A percentile compares a stretch with the other conserved stretches of the same genome.
phyloP scores from a whole-genome alignment of 345 rosid genomes.

The Physaria fendleri region DNA sequence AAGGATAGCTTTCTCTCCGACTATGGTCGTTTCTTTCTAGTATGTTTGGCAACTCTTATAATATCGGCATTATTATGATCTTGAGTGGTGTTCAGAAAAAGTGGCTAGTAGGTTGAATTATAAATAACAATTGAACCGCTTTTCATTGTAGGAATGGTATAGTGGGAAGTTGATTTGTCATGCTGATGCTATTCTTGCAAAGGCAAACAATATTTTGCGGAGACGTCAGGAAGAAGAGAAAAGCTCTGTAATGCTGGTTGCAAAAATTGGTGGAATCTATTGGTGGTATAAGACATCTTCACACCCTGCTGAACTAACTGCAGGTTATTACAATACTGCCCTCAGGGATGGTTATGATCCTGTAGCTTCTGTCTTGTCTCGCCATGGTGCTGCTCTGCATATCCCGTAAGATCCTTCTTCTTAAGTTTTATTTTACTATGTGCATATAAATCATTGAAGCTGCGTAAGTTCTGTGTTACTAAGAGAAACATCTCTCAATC shows the following conservation, averaged over 20 bases:
- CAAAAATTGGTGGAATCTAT: slow-evolving; percentile 59
- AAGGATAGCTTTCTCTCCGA: slow-evolving; percentile 59
- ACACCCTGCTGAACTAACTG: slow-evolving; percentile 58
- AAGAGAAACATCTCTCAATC: slow-evolving; percentile 9
- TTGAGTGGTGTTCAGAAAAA: not conserved
- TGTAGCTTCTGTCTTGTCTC: slow-evolving; percentile 52
- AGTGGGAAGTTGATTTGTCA: slow-evolving; percentile 64
- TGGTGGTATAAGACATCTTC: slow-evolving; percentile 62
- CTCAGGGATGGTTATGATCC: slow-evolving; percentile 62
- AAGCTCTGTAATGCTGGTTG: slow-evolving; percentile 44
- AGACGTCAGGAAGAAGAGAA: slow-evolving; percentile 41
- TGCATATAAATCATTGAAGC: not conserved
- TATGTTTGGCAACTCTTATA: slow-evolving; percentile 21
- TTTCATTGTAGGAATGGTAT: slow-evolving; percentile 54
- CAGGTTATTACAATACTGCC: slow-evolving; percentile 59
- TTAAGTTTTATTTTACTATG: not conserved
- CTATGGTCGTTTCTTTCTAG: slow-evolving; percentile 65
- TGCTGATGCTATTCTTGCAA: slow-evolving; percentile 63
- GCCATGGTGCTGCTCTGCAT: slow-evolving; percentile 63
- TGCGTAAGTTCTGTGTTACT: not conserved
- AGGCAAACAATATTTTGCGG: slow-evolving; percentile 46
- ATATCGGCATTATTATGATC: slow-evolving; percentile 1
- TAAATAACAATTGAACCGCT: slow-evolving; percentile 1
- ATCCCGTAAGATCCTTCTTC: slow-evolving; percentile 39
- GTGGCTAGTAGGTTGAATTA: slow-evolving; percentile 10